Evolutionary conservation across 257 asterid genomes (phyloP).

Genomic region (Verbena officinalis): DNA sequence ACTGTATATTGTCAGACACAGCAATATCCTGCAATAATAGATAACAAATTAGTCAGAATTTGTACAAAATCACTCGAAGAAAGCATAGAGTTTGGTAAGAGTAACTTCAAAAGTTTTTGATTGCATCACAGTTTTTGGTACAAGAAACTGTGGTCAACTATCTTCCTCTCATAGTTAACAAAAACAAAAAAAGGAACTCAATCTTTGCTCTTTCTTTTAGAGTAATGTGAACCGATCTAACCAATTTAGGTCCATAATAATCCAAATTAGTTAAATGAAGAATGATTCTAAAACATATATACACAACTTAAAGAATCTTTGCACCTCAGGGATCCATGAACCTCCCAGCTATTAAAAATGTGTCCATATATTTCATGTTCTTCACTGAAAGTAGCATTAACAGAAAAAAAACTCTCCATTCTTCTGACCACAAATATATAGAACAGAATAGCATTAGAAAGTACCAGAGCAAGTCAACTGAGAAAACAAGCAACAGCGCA

Average conservation of each 20-base stretch:
- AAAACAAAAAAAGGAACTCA: not conserved
- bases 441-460: slow-evolving; percentile 27
- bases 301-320: not conserved
- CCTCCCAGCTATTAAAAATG: slow-evolving; percentile 17
- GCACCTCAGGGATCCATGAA: slow-evolving; percentile 4
- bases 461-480: slow-evolving; percentile 82
- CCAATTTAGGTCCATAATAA: no score
- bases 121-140: not conserved
- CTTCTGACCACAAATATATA: slow-evolving; percentile 16
- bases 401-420: not conserved
- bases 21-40: slow-evolving; percentile 60
- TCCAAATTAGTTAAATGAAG: no score
- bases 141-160: not conserved
- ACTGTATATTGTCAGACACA: slow-evolving; percentile 55
- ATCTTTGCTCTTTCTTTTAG: not conserved
- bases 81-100: slow-evolving; percentile 2
- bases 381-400: slow-evolving; percentile 10
- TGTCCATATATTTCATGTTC: slow-evolving; percentile 16
- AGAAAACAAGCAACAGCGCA: slow-evolving; percentile 75
- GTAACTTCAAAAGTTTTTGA: not conserved
- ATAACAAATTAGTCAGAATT: slow-evolving; percentile 22
- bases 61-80: slow-evolving; percentile 9
- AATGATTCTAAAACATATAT: no score
- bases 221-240: no score
- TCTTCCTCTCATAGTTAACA: no score